Evolutionary conservation across 1,139 yeast genomes (phyloP).

Genomic region (Meyerozyma sp.): DNA sequence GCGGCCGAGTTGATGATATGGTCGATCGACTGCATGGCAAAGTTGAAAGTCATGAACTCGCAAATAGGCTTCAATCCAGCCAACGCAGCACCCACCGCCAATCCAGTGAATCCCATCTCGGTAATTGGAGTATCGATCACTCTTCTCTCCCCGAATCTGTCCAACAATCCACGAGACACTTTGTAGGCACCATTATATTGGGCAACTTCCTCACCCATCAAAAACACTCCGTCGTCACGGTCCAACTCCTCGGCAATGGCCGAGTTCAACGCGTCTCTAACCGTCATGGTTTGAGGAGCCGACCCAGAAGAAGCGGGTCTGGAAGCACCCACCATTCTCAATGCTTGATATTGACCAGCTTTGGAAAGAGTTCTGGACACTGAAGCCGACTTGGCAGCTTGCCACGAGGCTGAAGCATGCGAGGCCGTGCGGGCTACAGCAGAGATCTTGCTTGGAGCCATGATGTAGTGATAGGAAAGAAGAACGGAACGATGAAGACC

Average conservation of each 20-base stretch:
- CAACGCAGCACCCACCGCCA: slow-evolving; percentile 95
- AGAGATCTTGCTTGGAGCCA: slow-evolving; percentile 28
- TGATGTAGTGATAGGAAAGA: slow-evolving; percentile 3
- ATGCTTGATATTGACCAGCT: slow-evolving; percentile 31
- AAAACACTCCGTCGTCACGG: slow-evolving; percentile 87
- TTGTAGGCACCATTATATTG: slow-evolving; percentile 99
- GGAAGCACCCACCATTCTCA: slow-evolving; percentile 28
- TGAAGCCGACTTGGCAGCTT: slow-evolving; percentile 15
- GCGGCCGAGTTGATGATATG: slow-evolving; percentile 98
- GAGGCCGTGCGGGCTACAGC: slow-evolving; percentile 45
- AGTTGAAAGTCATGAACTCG: slow-evolving; percentile 98
- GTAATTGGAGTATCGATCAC: slow-evolving; percentile 97
- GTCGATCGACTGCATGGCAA: slow-evolving; percentile 99
- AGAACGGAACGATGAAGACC: slow-evolving; percentile 2
- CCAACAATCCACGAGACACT: slow-evolving; percentile 91
- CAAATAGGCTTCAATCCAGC: slow-evolving; percentile 96
- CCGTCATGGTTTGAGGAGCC: slow-evolving; percentile 70
- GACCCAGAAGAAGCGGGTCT: slow-evolving; percentile 46
- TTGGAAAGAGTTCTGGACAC: slow-evolving; percentile 17
- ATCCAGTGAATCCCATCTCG: slow-evolving; percentile 98
- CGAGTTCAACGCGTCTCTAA: slow-evolving; percentile 92
- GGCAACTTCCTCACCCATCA: slow-evolving; percentile 99
- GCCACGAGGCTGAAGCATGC: slow-evolving; percentile 38
- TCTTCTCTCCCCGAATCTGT: slow-evolving; percentile 95
- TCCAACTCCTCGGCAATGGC: slow-evolving; percentile 98